These are phyloP conservation scores for Globisporangium nunn DNA, from an alignment of 352 stramenopile species.

Conservation along the genomic window DNA sequence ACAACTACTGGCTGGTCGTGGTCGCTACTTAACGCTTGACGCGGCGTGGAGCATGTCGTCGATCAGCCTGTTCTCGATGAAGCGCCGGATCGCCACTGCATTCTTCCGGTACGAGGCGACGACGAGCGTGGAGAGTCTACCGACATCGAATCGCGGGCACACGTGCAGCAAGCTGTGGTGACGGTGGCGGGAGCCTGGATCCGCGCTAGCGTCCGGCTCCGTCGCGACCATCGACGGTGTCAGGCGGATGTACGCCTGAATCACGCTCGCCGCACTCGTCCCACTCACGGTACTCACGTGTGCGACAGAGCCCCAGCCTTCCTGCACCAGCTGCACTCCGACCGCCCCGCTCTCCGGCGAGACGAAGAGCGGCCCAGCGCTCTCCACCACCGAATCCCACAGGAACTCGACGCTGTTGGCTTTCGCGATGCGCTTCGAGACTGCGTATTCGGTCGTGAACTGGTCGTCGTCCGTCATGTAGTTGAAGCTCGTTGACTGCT, in stretches of 20 bases:
- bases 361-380: background rate
- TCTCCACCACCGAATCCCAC: conserved; percentile 7
- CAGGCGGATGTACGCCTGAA: conserved; percentile 23
- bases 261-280: background rate
- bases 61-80: conserved; percentile 25
- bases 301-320: conserved; percentile 5
- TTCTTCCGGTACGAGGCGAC: conserved; percentile 21
- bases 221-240: conserved; percentile 14
- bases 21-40: background rate
- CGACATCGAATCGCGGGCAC: background rate
- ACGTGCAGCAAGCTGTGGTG: background rate
- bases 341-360: background rate
- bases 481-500: conserved; percentile 3
- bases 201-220: background rate
- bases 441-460: conserved; percentile 12
- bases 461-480: conserved; percentile 5
- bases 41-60: conserved; percentile 4
- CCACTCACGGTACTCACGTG: background rate
- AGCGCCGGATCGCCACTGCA: conserved; percentile 22
- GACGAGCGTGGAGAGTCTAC: conserved; percentile 9
- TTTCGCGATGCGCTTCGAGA: conserved; percentile 22
- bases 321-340: conserved; percentile 3
- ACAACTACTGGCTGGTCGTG: background rate
- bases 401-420: conserved; percentile 5
- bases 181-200: background rate